Conservation (phyloP, 805 yeast species). For the Kuraishia cidri region DNA sequence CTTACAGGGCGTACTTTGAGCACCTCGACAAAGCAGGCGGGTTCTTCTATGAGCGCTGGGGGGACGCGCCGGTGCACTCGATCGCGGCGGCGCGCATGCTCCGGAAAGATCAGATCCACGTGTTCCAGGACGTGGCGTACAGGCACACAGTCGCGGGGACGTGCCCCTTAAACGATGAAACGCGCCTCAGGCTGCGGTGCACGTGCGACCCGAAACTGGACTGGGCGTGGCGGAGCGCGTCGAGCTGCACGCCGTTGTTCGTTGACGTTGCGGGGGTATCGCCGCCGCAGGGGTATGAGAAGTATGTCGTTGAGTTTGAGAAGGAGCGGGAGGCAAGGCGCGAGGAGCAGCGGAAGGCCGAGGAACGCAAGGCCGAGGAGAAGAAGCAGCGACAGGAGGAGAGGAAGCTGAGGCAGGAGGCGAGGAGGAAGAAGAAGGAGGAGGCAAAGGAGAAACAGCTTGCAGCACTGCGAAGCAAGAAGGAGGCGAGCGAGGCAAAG, state of each 20-base stretch:
- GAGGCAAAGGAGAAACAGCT: constrained; percentile 3
- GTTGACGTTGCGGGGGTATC: constrained; percentile 12
- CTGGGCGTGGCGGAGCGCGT: constrained; percentile 37
- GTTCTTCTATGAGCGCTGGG: constrained; percentile 73
- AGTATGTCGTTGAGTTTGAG: too few relatives aligned
- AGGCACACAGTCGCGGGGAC: constrained; percentile 71
- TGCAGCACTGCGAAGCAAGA: not conserved
- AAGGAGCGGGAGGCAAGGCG: constrained; percentile 6
- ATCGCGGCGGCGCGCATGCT: constrained; percentile 52
- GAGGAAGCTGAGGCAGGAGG: constrained; percentile 12
- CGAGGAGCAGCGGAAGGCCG: too few relatives aligned
- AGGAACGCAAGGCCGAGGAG: constrained; percentile 3
- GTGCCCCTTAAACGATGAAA: constrained; percentile 63
- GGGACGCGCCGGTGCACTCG: constrained; percentile 70
- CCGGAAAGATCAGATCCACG: constrained; percentile 57
- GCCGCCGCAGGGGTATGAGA: too few relatives aligned
- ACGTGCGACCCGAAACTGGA: constrained; percentile 63
- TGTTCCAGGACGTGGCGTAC: constrained; percentile 78
- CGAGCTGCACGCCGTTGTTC: constrained; percentile 16
- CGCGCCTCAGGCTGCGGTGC: constrained; percentile 52
- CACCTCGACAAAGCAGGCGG: constrained; percentile 53
- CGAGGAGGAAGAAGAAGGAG: constrained; percentile 10
- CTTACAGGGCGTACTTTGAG: constrained; percentile 45
- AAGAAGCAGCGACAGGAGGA: constrained; percentile 11
- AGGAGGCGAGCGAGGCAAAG: not conserved